phyloP scores from a whole-genome alignment of 495 filamentous ascomycete genomes.

The Aspergillus haitiensis region DNA sequence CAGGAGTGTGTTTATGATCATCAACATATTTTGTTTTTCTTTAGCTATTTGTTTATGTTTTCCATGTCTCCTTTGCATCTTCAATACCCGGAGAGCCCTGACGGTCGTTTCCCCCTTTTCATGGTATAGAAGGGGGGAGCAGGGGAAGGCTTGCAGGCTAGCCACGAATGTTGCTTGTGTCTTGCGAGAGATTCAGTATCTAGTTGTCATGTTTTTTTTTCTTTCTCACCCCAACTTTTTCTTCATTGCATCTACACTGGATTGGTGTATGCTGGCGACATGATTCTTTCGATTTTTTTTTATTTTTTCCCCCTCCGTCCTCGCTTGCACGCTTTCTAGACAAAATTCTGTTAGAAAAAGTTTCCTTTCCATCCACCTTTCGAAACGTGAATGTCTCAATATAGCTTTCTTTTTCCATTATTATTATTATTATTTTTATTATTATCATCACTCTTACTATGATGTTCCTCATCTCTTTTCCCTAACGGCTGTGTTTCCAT shows the following conservation, averaged over 20 bases:
- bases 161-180: conserved; percentile 22
- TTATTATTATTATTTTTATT: conserved; percentile 3
- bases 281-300: conserved; percentile 15
- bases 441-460: background rate
- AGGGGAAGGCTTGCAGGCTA: conserved; percentile 20
- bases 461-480: background rate
- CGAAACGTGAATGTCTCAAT: conserved; percentile 14
- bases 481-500: background rate
- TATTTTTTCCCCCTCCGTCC: conserved; percentile 4
- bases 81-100: conserved; percentile 36
- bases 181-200: conserved; percentile 18
- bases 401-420: conserved; percentile 7
- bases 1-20: conserved; percentile 18
- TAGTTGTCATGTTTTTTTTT: conserved; percentile 7
- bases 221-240: background rate
- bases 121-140: conserved; percentile 5
- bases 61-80: conserved; percentile 16
- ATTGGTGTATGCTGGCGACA: conserved; percentile 26
- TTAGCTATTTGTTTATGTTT: conserved; percentile 16
- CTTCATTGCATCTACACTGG: conserved; percentile 28
- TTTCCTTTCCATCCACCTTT: conserved; percentile 13
- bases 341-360: conserved; percentile 31
- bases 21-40: conserved; percentile 15
- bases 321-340: conserved; percentile 19
- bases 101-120: conserved; percentile 11